A percentile compares a stretch with the other conserved stretches of the same genome.
phyloP scores from a whole-genome alignment of 257 asterid genomes.

The Solanum rostratum region DNA sequence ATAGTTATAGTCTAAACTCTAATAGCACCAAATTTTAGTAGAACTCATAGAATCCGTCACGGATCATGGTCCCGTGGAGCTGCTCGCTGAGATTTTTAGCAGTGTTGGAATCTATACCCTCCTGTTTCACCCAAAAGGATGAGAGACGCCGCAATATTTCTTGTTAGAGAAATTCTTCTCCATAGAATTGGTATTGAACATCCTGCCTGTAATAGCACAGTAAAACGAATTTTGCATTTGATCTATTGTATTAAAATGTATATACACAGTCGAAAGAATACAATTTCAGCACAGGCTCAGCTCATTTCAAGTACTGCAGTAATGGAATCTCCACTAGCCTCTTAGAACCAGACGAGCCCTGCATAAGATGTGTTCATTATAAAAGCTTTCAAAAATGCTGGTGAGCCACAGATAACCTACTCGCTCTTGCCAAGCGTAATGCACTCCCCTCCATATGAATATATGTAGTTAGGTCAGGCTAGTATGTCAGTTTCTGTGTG shows the following conservation, averaged over 20 bases:
- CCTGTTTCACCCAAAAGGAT: not conserved
- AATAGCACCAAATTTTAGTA: too few relatives aligned
- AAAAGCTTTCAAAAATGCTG: constrained; percentile 15
- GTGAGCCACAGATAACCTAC: constrained; percentile 1
- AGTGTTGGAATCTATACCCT: not conserved
- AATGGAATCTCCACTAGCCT: not conserved
- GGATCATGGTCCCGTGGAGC: not conserved
- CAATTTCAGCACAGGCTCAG: not conserved
- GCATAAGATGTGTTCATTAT: constrained; percentile 7
- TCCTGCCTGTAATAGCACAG: not conserved
- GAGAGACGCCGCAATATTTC: not conserved
- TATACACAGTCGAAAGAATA: constrained; percentile 7
- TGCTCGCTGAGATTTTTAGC: not conserved
- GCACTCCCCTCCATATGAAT: constrained; percentile 11
- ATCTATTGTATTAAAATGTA: not conserved
- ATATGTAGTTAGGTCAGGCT: constrained; percentile 21
- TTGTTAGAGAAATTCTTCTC: not conserved
- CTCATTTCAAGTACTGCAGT: not conserved
- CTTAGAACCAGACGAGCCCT: constrained; percentile 3
- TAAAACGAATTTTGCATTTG: not conserved
- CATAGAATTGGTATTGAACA: not conserved
- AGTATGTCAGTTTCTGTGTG: constrained; percentile 16
- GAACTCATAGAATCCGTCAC: not conserved
- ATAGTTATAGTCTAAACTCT: not conserved
- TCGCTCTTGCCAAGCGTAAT: constrained; percentile 8